A percentile compares a stretch with the other conserved stretches of the same genome.
phyloP scores from a whole-genome alignment of 805 yeast genomes.

The Yarrowia deformans region DNA sequence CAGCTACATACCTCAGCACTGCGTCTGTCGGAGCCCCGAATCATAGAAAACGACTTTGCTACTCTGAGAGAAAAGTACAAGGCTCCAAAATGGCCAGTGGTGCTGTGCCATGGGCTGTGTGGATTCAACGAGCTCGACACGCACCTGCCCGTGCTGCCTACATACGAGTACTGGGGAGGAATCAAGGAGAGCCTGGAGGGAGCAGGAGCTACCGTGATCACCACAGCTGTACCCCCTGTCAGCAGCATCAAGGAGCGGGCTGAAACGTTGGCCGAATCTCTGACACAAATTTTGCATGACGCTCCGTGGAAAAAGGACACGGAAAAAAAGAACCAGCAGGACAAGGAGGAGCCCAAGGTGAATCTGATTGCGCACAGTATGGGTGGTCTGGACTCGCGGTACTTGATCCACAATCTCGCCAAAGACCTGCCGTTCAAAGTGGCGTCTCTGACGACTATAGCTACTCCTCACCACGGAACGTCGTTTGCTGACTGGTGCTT shows the following conservation, averaged over 20 bases:
- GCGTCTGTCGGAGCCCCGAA: constrained; percentile 14
- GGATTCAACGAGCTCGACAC: constrained; percentile 72
- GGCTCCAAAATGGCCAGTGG: constrained; percentile 74
- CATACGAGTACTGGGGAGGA: constrained; percentile 83
- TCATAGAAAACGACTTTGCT: constrained; percentile 42
- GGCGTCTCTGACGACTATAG: constrained; percentile 78
- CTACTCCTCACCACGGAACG: constrained; percentile 90
- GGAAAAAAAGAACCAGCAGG: constrained; percentile 23
- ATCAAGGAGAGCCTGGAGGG: constrained; percentile 65
- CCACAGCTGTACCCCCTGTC: constrained; percentile 83
- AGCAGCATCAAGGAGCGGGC: constrained; percentile 79
- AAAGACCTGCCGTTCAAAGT: constrained; percentile 60
- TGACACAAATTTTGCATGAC: constrained; percentile 29
- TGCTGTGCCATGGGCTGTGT: constrained; percentile 84
- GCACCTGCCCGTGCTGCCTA: constrained; percentile 51
- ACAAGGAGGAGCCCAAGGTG: constrained; percentile 52
- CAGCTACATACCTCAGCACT: not conserved
- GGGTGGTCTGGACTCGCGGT: constrained; percentile 92
- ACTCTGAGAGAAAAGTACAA: constrained; percentile 54
- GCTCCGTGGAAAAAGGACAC: constrained; percentile 27
- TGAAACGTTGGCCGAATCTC: constrained; percentile 51
- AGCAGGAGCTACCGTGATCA: constrained; percentile 71
- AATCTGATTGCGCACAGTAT: constrained; percentile 88
- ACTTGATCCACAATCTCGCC: constrained; percentile 64
- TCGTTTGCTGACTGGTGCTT: constrained; percentile 71